A percentile compares a stretch with the other conserved stretches of the same genome.
These are phyloP conservation scores for Penicillium sp. DNA, from an alignment of 2,329 filamentous ascomycete species.

Conservation along the genomic window DNA sequence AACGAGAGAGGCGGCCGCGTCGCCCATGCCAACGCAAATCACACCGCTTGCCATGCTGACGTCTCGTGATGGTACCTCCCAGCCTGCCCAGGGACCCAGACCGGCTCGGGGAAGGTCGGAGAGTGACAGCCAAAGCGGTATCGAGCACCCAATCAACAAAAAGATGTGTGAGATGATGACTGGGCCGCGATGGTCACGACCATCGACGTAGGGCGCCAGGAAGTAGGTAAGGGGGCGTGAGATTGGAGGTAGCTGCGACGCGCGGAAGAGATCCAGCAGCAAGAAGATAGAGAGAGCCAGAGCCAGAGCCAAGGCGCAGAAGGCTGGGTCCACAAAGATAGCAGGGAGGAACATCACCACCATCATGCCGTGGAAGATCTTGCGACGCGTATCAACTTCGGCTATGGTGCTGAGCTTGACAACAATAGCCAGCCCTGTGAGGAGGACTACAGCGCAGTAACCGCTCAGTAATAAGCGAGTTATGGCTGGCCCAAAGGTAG, in stretches of 20 bases:
- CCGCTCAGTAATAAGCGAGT: slow-evolving; percentile 73
- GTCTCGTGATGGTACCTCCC: slow-evolving; percentile 74
- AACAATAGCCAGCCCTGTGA: slow-evolving; percentile 71
- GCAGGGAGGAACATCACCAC: slow-evolving; percentile 91
- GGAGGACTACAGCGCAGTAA: slow-evolving; percentile 73
- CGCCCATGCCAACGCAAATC: slow-evolving; percentile 91
- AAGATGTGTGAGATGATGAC: slow-evolving; percentile 98
- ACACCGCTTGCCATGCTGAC: slow-evolving; percentile 90
- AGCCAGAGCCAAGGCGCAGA: slow-evolving; percentile 75
- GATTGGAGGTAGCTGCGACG: slow-evolving; percentile 86
- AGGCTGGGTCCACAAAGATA: slow-evolving; percentile 83
- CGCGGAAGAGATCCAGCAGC: slow-evolving; percentile 83
- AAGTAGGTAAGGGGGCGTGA: slow-evolving; percentile 84
- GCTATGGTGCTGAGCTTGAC: slow-evolving; percentile 73
- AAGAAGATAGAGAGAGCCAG: slow-evolving; percentile 82
- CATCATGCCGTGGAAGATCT: slow-evolving; percentile 99
- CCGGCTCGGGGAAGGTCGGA: slow-evolving; percentile 65
- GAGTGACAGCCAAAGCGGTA: slow-evolving; percentile 87
- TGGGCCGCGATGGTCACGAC: slow-evolving; percentile 85
- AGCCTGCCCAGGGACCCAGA: slow-evolving; percentile 62
- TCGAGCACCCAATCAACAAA: slow-evolving; percentile 88
- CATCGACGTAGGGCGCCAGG: slow-evolving; percentile 90
- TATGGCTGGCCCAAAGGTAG: slow-evolving; percentile 72
- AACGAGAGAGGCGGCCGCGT: slow-evolving; percentile 88
- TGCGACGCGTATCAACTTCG: slow-evolving; percentile 92